Conservation (phyloP, 345 rosid genomes). For the Erodium maritimum region DNA sequence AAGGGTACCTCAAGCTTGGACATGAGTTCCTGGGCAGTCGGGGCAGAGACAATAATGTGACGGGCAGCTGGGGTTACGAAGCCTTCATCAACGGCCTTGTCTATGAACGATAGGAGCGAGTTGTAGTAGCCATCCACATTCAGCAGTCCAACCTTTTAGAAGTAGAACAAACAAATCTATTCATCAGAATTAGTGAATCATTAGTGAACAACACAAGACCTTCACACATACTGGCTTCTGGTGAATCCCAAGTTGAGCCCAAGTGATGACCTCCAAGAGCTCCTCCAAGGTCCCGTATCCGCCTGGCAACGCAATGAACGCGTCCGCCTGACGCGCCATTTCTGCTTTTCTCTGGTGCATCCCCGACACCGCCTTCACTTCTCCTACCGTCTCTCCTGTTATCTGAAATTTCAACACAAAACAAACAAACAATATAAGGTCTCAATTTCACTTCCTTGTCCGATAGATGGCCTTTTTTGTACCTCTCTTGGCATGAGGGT, state of each 20-base stretch:
- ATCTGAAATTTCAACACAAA: constrained; percentile 21
- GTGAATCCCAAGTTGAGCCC: constrained; percentile 49
- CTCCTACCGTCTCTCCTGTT: constrained; percentile 59
- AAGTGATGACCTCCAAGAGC: constrained; percentile 38
- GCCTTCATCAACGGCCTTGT: constrained; percentile 81
- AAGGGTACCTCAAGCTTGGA: constrained; percentile 55
- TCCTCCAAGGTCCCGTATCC: constrained; percentile 51
- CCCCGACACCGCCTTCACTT: constrained; percentile 52
- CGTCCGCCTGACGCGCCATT: constrained; percentile 85
- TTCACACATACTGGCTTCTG: constrained; percentile 45
- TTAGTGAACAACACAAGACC: too few relatives aligned
- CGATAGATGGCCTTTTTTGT: too few relatives aligned
- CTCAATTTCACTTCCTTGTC: not conserved
- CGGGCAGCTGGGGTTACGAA: constrained; percentile 67
- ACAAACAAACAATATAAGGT: not conserved
- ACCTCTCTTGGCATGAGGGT: constrained; percentile 52
- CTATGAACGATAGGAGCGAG: constrained; percentile 61
- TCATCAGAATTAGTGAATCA: too few relatives aligned
- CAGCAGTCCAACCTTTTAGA: constrained; percentile 53
- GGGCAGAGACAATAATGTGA: constrained; percentile 70
- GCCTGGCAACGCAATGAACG: constrained; percentile 65
- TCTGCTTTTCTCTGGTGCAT: constrained; percentile 82
- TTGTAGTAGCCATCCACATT: constrained; percentile 75
- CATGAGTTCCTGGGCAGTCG: constrained; percentile 58
- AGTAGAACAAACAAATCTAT: too few relatives aligned